Evolutionary conservation across 2,329 filamentous ascomycete genomes (phyloP).

Genomic region (Daldinia sp.): DNA sequence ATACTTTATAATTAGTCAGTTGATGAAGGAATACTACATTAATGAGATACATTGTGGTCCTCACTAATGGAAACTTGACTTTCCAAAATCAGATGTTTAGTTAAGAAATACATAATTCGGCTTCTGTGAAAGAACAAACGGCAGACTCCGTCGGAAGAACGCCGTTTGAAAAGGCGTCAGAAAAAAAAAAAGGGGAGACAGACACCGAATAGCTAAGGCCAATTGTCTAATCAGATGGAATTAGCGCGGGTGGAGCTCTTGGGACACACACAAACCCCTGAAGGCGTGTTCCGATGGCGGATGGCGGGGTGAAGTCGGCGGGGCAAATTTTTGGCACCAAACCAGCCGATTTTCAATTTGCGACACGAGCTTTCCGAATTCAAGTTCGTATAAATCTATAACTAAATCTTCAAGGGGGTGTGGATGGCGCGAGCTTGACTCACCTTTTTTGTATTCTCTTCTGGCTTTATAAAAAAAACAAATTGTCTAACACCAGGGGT

Average conservation of each 20-base stretch:
- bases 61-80: background rate
- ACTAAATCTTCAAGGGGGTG: constrained; percentile 7
- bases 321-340: constrained; percentile 39
- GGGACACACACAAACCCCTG: constrained; percentile 12
- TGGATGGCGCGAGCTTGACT: constrained; percentile 19
- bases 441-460: background rate
- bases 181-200: constrained; percentile 9
- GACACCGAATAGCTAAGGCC: constrained; percentile 23
- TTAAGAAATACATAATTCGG: constrained; percentile 11
- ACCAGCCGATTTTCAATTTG: constrained; percentile 10
- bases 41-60: too few species aligned
- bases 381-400: constrained; percentile 12
- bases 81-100: background rate
- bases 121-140: constrained; percentile 27
- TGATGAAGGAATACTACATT: too few species aligned
- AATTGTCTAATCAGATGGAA: constrained; percentile 3
- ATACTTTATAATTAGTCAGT: too few species aligned
- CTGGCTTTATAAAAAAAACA: background rate
- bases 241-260: constrained; percentile 8
- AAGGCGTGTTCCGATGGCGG: constrained; percentile 48
- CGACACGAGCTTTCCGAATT: background rate
- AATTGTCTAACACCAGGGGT: constrained; percentile 15
- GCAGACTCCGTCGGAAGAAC: constrained; percentile 28
- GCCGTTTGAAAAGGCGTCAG: constrained; percentile 30
- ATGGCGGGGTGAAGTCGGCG: constrained; percentile 47